Evolutionary conservation across 1,139 yeast genomes (phyloP), one percentile per base, ranked within the genome.

Genomic region (Geotrichum cucujoidarum): DNA sequence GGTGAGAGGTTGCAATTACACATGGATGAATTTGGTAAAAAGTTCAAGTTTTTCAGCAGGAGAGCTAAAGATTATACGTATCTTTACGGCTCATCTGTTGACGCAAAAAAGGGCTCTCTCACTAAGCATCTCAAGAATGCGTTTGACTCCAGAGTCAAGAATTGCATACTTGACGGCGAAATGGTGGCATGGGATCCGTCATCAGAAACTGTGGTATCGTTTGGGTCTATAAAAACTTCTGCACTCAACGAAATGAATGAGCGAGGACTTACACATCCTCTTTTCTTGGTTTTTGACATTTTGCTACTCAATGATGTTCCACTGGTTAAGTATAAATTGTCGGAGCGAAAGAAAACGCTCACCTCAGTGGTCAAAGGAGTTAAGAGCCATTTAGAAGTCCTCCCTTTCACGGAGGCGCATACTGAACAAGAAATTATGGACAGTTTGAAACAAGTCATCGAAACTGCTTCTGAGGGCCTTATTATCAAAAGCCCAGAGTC

Each of bases 1-100:
- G 98, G 98, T 2, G 97, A 90, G 62, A 68, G 98, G 55, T 80
- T 87, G 62, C 81, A 86, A 46, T 56, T 89, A 33, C 97, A 92
- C 62, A 69, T 75, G 65, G 65, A 65, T 24, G 61, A 65, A 7
- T 66, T 60, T 50, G 70, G 73, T 47, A 56, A 63, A 8, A 61
- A 65, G 3, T 77, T 83, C 58, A 75, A 74, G 52, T 89, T 78
- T 65, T 83, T 68, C 58, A 79, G 89, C 42, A 71, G 97, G 55
- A 72, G 80, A 43, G 83, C 85, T 7, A 78, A 80, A 45, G 92
- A 89, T 55, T 88, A 83, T 58, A 78, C 94, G 0, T 69, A 77
- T 51, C 65, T 83, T 1, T 90, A 89, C 61, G 97, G 97, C 0
- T 70, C 70, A n/a, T 73, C 74, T 44, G 67, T 69, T 8, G 74